Conservation (phyloP, 495 filamentous ascomycete genomes). For the Aspergillus egyptiacus region DNA sequence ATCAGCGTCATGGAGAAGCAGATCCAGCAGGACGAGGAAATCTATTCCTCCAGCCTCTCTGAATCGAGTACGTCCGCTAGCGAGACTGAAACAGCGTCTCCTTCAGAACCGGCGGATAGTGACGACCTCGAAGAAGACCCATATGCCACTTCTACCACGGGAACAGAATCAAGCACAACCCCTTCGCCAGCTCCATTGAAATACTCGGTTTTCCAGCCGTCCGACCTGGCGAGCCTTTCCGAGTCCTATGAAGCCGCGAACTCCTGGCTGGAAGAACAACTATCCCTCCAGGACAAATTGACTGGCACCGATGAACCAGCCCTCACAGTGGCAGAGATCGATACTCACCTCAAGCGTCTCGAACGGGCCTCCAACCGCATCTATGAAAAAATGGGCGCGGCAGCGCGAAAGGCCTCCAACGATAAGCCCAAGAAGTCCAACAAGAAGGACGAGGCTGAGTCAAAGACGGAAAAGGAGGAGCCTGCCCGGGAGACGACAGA, state of each 20-base stretch:
- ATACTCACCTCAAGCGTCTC: conserved; percentile 48
- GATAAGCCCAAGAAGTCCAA: conserved; percentile 48
- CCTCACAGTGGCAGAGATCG: conserved; percentile 61
- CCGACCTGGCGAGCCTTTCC: conserved; percentile 51
- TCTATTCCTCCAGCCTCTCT: conserved; percentile 33
- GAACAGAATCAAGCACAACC: conserved; percentile 30
- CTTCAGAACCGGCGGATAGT: conserved; percentile 22
- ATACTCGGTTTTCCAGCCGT: conserved; percentile 38
- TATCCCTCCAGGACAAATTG: conserved; percentile 62
- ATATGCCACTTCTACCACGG: conserved; percentile 30
- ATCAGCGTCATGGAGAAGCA: conserved; percentile 38
- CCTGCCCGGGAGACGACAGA: conserved; percentile 19
- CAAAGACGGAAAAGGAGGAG: conserved; percentile 26
- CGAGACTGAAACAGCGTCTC: conserved; percentile 11
- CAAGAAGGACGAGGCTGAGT: conserved; percentile 46
- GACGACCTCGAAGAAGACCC: conserved; percentile 41
- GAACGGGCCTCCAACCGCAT: conserved; percentile 70
- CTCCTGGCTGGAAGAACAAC: conserved; percentile 63
- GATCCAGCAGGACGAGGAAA: conserved; percentile 37
- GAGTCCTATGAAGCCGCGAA: conserved; percentile 33
- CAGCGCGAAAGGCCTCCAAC: conserved; percentile 16
- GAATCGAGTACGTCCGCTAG: conserved; percentile 24
- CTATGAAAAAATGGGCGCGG: conserved; percentile 46
- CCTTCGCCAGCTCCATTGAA: conserved; percentile 24
- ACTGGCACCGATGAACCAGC: conserved; percentile 63